Evolutionary conservation across 352 stramenopile genomes (phyloP), one percentile per base, ranked within the genome.

Genomic region (Aphanomyces euteiches): DNA sequence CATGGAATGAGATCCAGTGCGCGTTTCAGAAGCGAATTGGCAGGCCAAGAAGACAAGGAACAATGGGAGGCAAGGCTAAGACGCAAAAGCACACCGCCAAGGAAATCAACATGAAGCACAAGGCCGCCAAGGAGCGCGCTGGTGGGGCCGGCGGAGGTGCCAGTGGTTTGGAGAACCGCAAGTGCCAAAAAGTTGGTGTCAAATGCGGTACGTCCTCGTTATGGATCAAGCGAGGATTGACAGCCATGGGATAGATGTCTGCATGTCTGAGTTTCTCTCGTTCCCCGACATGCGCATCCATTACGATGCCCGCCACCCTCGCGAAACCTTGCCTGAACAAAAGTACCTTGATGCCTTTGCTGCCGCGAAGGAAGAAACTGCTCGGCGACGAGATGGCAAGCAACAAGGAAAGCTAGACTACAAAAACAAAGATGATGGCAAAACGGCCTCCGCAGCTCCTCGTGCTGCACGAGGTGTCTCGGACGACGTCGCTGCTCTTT

Each of bases 31-130:
- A 12, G 37, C 38, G 36, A 28, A 41, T 28, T 66, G 13, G 48
- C 17, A 48, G 38, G 15, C 13, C 15, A 38, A 38, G 2, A 13
- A 40, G 39, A 59, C 36, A 58, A 69, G 50, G 43, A 72, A 75
- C 5, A 41, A 90, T 90, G 82, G 82, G 81, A 47, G 82, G 82
- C 74, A 90, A 90, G 75, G 83, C 83, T 17, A 90, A 89, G 65
- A 87, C 88, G 72, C 83, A 89, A 78, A 90, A 90, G 74, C 83
- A 90, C 72, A 89, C 83, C 68, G 83, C 83, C 8, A 84, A 84
- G 68, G 83, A 90, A 41, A 76, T 90, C 41, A 72, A 79, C 34
- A 73, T 79, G 58, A 86, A 87, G 74, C 70, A 56, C 59, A 67
- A 67, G 43, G 59, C 59, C 43, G 59, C 59, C 43, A 67, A 67